Conservation (phyloP, 345 rosid genomes). For the Acer negundo region DNA sequence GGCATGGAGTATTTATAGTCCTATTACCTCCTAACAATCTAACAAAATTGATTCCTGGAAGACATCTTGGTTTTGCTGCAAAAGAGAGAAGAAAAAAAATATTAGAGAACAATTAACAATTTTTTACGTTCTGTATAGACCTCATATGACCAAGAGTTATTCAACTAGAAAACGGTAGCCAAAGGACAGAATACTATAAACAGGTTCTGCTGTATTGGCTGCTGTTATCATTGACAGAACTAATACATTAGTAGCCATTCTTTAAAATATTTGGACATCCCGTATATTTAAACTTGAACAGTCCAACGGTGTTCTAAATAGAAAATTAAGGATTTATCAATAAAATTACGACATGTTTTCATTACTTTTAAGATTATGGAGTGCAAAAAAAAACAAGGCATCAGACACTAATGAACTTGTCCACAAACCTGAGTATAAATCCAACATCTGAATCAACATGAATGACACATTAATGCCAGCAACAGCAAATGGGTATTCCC, state of each 20-base stretch:
- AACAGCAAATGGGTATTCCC: slow-evolving; percentile 99
- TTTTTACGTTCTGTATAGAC: neutral
- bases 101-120: neutral
- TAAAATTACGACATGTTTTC: neutral
- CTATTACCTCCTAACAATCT: slow-evolving; percentile 85
- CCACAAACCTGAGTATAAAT: slow-evolving; percentile 60
- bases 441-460: slow-evolving; percentile 96
- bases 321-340: neutral
- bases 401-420: slow-evolving; percentile 16
- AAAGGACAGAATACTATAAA: too few species aligned
- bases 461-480: slow-evolving; percentile 95
- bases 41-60: slow-evolving; percentile 73
- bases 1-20: slow-evolving; percentile 3
- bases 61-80: slow-evolving; percentile 81
- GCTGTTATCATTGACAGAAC: neutral
- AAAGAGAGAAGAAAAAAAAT: slow-evolving; percentile 5
- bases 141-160: neutral
- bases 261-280: neutral
- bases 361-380: neutral
- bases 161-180: too few species aligned
- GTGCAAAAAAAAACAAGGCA: slow-evolving; percentile 2
- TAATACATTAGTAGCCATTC: neutral
- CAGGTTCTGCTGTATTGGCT: neutral
- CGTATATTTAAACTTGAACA: neutral
- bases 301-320: neutral